Evolutionary conservation across 192 early-diverging fungal genomes (phyloP), one percentile per base, ranked within the genome.

Genomic region (Coemansia sp.): DNA sequence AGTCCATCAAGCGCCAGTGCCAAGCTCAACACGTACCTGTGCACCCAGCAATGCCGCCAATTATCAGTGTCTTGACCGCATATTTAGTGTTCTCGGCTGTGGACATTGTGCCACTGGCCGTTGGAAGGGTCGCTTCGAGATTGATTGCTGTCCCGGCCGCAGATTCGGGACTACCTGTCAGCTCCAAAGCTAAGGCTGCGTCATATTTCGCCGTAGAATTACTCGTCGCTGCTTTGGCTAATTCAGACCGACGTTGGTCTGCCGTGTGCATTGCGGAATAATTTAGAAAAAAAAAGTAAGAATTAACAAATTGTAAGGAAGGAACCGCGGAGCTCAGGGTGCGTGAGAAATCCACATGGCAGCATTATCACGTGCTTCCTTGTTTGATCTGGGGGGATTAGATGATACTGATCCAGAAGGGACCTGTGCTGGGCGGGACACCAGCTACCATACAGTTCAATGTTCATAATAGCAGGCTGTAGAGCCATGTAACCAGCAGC

Each of bases 31-130:
- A 18, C 26, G 58, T 72, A 72, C 70, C 70, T 64, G 80, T 83
- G 64, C 80, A 83, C 31, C 80, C 80, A 1, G 80, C 80, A 67
- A 83, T 66, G 0, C 80, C 80, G 55, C 80, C 80, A 28, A 77
- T 74, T 55, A 77, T 21, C 58, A 58, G 36, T 14, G 75, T 77
- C 50, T 70, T 70, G 12, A 31, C 55, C 7, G 66, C 69, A 34
- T 83, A 83, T 18, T 50, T 58, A 7, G 66, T 64, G 53, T 68
- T 76, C 35, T 68, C 72, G 35, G 33, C 33, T 9, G 34, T 23
- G 10, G 34, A 37, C 11, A 37, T 58, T 2, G 7, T 31, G 8
- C 34, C 20, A 8, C 34, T 12, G 34, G 16, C 6, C 18, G n/a
- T 8, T 37, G 34, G 5, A 2, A 58, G 34, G 8, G 10, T 34